Evolutionary conservation across 768 basidiomycete genomes (phyloP), one percentile per base, ranked within the genome.

Genomic region (Leucocoprinus leucothites): DNA sequence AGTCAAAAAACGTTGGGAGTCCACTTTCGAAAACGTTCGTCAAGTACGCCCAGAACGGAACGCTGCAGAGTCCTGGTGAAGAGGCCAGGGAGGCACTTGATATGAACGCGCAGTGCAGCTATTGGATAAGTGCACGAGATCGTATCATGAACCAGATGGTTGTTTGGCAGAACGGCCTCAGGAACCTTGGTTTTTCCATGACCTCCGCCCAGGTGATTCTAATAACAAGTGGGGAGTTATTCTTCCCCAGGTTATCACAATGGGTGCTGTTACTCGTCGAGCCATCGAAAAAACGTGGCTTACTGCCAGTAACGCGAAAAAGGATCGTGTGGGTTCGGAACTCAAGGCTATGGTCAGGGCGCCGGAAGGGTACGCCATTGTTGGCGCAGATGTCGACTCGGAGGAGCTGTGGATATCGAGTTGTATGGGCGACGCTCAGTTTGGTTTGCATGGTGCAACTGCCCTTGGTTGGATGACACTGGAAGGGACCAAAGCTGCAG

Each of bases 391-490:
- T 67, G 97, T 99, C 21, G 97, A 99, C 69, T 96, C 94, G 45
- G 96, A 98, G 72, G 97, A 99, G 69, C 76, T 99, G 21, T 98
- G 97, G 97, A 98, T 98, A 60, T 96, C 95, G 18, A 94, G 91
- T 64, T 92, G 93, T 57, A 96, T 98, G 92, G 96, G 96, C 0
- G 97, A 98, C 65, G 91, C 94, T 0, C 96, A 99, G 69, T 97
- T 99, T 68, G 97, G 96, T 8, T 68, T 96, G 55, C 95, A 99
- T 62, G 96, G 96, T 9, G 93, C 94, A 9, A 95, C 94, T 2
- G 94, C 96, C 1, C 85, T 99, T 41, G 96, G 97, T 2, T 98
- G 96, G 96, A 98, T 99, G 96, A 98, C 95, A 14, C 80, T 99
- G 25, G 97, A 98, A 69, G 95, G 97, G 1, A 96, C 95, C 14